phyloP scores from a whole-genome alignment of 139 green algal genomes.

The Spirogloea muscicola region DNA sequence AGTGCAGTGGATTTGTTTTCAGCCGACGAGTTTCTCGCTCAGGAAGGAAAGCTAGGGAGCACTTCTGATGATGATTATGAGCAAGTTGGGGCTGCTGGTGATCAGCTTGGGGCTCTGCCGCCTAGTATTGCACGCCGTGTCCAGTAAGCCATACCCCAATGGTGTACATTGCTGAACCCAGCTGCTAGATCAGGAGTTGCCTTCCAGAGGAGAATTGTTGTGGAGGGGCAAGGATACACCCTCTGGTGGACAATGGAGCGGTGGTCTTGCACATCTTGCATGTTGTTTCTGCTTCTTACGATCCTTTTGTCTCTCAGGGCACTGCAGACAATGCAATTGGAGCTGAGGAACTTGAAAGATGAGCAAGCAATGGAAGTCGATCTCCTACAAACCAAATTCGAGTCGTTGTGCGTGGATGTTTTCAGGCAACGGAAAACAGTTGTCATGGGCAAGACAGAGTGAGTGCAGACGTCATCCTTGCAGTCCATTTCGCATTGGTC shows the following conservation, averaged over 20 bases:
- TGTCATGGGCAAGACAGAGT: conserved; percentile 12
- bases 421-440: conserved; percentile 1
- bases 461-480: background rate
- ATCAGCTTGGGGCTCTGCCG: background rate
- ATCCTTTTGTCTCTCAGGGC: conserved; percentile 14
- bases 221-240: too few relatives aligned
- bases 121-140: background rate
- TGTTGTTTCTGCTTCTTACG: background rate
- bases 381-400: background rate
- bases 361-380: background rate
- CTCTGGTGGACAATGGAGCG: background rate
- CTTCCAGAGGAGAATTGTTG: conserved; percentile 18
- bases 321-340: conserved; percentile 5
- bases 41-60: background rate
- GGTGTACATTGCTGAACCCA: too few relatives aligned
- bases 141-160: too few relatives aligned
- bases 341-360: background rate
- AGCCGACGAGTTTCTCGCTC: background rate
- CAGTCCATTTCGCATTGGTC: background rate
- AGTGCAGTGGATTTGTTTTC: background rate
- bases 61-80: background rate
- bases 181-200: too few relatives aligned
- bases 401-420: background rate
- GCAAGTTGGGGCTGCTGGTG: background rate
- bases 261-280: background rate